Evolutionary conservation across 768 basidiomycete species (phyloP), one percentile per base, ranked within the genome.

Genomic region (Lactarius psammicola): DNA sequence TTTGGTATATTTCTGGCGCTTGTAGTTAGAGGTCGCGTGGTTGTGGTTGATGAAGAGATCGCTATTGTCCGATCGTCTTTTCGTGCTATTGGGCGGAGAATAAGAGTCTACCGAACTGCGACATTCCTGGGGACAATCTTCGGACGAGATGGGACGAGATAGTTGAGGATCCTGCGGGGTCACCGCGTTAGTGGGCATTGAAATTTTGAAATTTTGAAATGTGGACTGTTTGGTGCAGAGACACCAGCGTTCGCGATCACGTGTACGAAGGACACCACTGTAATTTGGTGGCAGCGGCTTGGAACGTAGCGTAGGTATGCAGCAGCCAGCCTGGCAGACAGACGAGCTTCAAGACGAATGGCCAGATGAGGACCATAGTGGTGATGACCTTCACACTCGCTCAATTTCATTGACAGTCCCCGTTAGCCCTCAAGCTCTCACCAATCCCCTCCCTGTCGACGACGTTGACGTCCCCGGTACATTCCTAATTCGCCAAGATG

Each of bases 301-400:
- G 36, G 33, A 34, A 33, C 8, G 33, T 44, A 46, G 15, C 7
- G 53, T 46, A 57, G 44, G 36, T 30, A 36, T 57, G 36, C 17
- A 38, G n/a, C 58, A 76, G 54, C 92, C 92, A 26, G 91, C 83
- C 57, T 94, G 92, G 92, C 88, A 91, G 74, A 93, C 92, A 1
- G 90, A 92, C 61, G 94, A 95, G 73, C 84, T 97, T 8, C 88
- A 86, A 65, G 94, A 95, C 70, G 94, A 95, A 79, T 97, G 94
- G 94, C 80, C 91, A 65, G 92, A 94, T 49, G 78, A 82, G 49
- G 81, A 82, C 23, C 79, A 80, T 28, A 78, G 78, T 3, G 77
- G 78, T 57, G 76, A 76, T 55, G 73, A 75, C 77, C 58, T 71
- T 74, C 61, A 55, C 66, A 68, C 57, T 58, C 68, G 69, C 69